Evolutionary conservation across 441 rosid species (phyloP).

Genomic region (Pelargonium myrrhifolium): DNA sequence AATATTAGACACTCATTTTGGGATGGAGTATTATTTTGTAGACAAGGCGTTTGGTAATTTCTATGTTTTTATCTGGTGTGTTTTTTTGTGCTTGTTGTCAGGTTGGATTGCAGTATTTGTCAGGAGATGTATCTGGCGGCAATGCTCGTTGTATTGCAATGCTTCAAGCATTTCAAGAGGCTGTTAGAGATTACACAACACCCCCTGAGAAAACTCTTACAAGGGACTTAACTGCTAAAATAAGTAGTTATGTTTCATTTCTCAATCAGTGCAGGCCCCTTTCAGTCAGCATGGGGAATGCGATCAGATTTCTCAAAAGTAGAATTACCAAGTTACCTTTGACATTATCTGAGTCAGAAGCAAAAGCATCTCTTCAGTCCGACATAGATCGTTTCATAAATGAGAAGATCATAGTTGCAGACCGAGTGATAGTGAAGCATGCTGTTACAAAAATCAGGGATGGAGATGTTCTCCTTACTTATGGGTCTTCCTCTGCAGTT

Average conservation of each 20-base stretch:
- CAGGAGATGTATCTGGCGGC: constrained; percentile 79
- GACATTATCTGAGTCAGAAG: constrained; percentile 64
- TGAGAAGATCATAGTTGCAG: constrained; percentile 76
- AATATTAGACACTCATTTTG: too few relatives aligned
- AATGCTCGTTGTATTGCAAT: constrained; percentile 97
- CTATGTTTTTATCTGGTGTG: background rate
- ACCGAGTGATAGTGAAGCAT: constrained; percentile 64
- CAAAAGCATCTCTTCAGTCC: constrained; percentile 58
- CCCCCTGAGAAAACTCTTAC: constrained; percentile 65
- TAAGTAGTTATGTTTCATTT: constrained; percentile 75
- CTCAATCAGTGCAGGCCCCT: constrained; percentile 83
- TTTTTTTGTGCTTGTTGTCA: constrained; percentile 23
- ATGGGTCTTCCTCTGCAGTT: constrained; percentile 74
- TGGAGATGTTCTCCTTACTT: constrained; percentile 86
- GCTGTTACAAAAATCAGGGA: constrained; percentile 80
- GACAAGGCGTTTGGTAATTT: background rate
- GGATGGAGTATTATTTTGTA: too few relatives aligned
- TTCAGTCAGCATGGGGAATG: constrained; percentile 91
- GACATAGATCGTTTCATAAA: constrained; percentile 73
- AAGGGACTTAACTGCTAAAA: constrained; percentile 73
- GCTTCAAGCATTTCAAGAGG: constrained; percentile 84
- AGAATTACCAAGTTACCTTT: constrained; percentile 68
- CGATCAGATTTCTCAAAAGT: constrained; percentile 66
- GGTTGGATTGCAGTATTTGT: constrained; percentile 84
- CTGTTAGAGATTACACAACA: constrained; percentile 62